phyloP scores from a whole-genome alignment of 1,284 basidiomycete genomes.

The Ustilago lituana region DNA sequence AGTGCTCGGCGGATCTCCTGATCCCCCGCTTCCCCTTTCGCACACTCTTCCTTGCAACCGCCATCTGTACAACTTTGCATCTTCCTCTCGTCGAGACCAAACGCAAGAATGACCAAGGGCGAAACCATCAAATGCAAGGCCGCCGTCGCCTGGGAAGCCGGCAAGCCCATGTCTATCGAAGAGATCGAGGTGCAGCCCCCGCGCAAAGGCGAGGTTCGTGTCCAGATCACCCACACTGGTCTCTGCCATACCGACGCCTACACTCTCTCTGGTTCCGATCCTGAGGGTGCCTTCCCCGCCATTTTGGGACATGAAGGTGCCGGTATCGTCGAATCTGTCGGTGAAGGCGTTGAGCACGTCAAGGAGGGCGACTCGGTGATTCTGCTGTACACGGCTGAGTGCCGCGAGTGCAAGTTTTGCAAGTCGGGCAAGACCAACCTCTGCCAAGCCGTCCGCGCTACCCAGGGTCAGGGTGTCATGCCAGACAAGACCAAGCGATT shows the following conservation, averaged over 20 bases:
- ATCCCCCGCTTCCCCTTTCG: not conserved
- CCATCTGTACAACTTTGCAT: too few species aligned
- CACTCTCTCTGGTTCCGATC: conserved; percentile 93
- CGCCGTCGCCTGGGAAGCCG: conserved; percentile 94
- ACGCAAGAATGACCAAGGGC: conserved; percentile 52
- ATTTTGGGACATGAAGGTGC: conserved; percentile 75
- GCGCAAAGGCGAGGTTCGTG: conserved; percentile 87
- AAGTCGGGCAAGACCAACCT: conserved; percentile 95
- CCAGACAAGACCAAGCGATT: conserved; percentile 92
- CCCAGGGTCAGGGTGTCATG: conserved; percentile 96
- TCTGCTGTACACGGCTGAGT: conserved; percentile 71
- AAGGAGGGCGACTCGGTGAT: conserved; percentile 78
- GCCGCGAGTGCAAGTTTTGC: conserved; percentile 76
- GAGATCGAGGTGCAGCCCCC: conserved; percentile 93
- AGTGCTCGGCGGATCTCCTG: too few species aligned
- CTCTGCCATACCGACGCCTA: conserved; percentile 99
- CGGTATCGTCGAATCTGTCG: conserved; percentile 82
- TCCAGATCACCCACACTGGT: conserved; percentile 90
- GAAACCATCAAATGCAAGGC: conserved; percentile 70
- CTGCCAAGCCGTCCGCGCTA: conserved; percentile 78
- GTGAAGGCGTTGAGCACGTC: conserved; percentile 89
- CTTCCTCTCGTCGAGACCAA: too few species aligned
- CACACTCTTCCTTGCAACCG: too few species aligned
- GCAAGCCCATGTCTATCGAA: conserved; percentile 87
- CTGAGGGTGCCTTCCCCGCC: conserved; percentile 94